Percentiles rank a stretch among this genome's conserved stretches.
Conservation (phyloP, 164 flowering plant genomes). For the Platanus orientalis region DNA sequence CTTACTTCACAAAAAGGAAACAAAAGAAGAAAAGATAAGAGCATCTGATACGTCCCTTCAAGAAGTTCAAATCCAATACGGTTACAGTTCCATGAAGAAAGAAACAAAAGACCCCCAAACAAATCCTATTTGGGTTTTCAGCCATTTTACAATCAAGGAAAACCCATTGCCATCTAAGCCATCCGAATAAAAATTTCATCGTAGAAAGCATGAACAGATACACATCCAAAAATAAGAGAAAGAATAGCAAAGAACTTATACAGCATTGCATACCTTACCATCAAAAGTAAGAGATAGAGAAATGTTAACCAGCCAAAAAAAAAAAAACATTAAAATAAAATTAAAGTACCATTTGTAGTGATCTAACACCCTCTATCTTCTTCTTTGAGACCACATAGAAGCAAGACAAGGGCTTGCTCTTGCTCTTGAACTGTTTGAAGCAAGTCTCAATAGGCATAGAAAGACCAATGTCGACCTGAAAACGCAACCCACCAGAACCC, state of each 20-base stretch:
- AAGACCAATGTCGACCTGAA: conserved; percentile 32
- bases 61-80: conserved; percentile 9
- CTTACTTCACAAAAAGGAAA: conserved; percentile 6
- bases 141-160: conserved; percentile 9
- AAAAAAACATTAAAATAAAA: conserved; percentile 2
- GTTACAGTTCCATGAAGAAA: conserved; percentile 7
- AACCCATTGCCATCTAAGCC: conserved; percentile 2
- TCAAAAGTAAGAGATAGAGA: conserved; percentile 21
- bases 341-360: conserved; percentile 32
- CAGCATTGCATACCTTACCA: not conserved
- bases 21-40: conserved; percentile 2
- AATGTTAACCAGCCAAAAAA: conserved; percentile 4
- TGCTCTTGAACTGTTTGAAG: conserved; percentile 16
- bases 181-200: not conserved
- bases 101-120: not conserved
- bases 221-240: not conserved
- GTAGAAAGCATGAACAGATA: not conserved
- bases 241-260: too few species aligned
- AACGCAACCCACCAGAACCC: conserved; percentile 27
- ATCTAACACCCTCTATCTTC: conserved; percentile 49
- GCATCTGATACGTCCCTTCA: conserved; percentile 23
- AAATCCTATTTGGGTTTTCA: conserved; percentile 1
- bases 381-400: conserved; percentile 31
- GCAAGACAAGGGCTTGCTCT: conserved; percentile 21
- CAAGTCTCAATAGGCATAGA: conserved; percentile 33